Evolutionary conservation across 768 basidiomycete genomes (phyloP).

Genomic region (Suillus ampliporus): DNA sequence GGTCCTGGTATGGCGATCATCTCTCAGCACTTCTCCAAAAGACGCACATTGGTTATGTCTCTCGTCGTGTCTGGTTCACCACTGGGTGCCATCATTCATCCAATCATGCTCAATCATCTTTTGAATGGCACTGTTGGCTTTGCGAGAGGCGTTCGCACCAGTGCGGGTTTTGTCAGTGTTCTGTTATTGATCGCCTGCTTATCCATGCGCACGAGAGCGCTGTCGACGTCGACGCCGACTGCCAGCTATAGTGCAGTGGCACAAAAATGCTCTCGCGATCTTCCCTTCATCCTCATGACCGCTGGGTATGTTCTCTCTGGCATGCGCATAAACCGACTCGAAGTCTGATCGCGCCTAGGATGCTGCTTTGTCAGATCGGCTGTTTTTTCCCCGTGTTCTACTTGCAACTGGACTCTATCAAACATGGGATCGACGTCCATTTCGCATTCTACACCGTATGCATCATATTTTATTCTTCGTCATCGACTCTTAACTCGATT

Average conservation of each 20-base stretch:
- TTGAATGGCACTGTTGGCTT: conserved; percentile 52
- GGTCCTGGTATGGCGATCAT: conserved; percentile 49
- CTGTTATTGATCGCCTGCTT: conserved; percentile 45
- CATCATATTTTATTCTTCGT: background rate
- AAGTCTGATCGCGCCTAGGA: conserved; percentile 16
- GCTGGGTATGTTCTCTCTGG: conserved; percentile 21
- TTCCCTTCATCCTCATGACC: conserved; percentile 32
- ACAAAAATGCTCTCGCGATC: conserved; percentile 28
- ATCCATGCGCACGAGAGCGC: conserved; percentile 44
- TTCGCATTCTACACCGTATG: conserved; percentile 62
- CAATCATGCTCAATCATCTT: conserved; percentile 62
- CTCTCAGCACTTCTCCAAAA: conserved; percentile 50
- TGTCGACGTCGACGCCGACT: conserved; percentile 19
- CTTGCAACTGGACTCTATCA: conserved; percentile 59
- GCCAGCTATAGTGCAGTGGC: conserved; percentile 24
- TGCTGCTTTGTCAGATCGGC: conserved; percentile 19
- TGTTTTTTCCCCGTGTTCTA: conserved; percentile 59
- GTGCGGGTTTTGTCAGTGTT: conserved; percentile 43
- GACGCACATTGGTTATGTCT: conserved; percentile 50
- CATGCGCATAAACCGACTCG: too few species aligned
- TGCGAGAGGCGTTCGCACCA: conserved; percentile 43
- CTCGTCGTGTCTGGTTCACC: conserved; percentile 53
- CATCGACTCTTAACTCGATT: background rate
- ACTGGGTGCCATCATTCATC: conserved; percentile 60
- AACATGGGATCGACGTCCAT: conserved; percentile 48